Percentiles rank a stretch among this genome's conserved stretches.
Conservation (phyloP, 2,329 filamentous ascomycete species). For the Alternaria viburni region DNA sequence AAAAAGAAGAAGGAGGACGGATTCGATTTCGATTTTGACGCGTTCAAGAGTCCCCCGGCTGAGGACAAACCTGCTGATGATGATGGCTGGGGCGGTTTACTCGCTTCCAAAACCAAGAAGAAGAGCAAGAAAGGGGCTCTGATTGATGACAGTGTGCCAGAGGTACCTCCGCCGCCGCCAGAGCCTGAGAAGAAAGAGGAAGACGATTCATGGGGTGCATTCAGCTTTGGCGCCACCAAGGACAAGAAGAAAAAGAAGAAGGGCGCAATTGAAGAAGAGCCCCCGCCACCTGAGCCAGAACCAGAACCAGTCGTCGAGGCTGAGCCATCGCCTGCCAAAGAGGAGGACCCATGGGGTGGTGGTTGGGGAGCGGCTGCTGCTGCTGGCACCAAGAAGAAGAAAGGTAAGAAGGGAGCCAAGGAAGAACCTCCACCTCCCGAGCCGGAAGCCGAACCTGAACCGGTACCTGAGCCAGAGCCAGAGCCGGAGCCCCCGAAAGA, state of each 20-base stretch:
- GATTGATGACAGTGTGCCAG: conserved; percentile 36
- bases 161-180: conserved; percentile 26
- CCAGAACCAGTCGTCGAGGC: conserved; percentile 35
- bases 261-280: conserved; percentile 26
- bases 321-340: conserved; percentile 40
- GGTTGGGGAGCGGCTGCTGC: conserved; percentile 25
- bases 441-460: conserved; percentile 21
- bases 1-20: conserved; percentile 48
- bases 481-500: conserved; percentile 20
- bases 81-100: conserved; percentile 38
- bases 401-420: conserved; percentile 33
- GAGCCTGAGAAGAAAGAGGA: conserved; percentile 36
- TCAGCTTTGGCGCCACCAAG: conserved; percentile 36
- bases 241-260: conserved; percentile 49
- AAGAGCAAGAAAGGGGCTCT: conserved; percentile 42
- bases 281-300: conserved; percentile 30
- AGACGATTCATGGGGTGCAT: conserved; percentile 29
- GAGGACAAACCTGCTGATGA: conserved; percentile 38
- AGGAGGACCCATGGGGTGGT: conserved; percentile 39
- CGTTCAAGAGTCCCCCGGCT: conserved; percentile 27
- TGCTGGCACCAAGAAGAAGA: conserved; percentile 35
- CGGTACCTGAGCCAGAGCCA: conserved; percentile 5
- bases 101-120: conserved; percentile 54
- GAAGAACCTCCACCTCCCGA: conserved; percentile 28
- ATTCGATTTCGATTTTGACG: conserved; percentile 47